These are phyloP conservation scores for Ricinus communis DNA, from an alignment of 345 rosid genomes.

Conservation along the genomic window DNA sequence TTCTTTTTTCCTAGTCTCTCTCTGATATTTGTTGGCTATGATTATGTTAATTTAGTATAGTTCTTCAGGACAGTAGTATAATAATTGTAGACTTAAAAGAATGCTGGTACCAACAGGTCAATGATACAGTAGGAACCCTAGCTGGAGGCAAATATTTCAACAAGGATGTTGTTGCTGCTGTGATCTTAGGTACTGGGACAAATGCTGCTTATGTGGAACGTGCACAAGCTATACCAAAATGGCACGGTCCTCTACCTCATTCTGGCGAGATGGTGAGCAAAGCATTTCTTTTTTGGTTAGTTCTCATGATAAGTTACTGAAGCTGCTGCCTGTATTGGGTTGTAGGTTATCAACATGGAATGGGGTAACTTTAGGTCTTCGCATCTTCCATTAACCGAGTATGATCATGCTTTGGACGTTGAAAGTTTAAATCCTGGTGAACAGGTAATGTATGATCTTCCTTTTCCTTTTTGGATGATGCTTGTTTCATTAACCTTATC, in stretches of 20 bases:
- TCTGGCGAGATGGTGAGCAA: conserved; percentile 85
- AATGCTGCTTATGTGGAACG: conserved; percentile 97
- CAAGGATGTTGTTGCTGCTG: conserved; percentile 79
- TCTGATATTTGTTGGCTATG: neutral
- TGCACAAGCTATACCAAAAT: conserved; percentile 86
- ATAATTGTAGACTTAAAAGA: neutral
- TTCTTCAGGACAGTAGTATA: neutral
- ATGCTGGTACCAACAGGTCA: conserved; percentile 58
- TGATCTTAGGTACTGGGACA: conserved; percentile 92
- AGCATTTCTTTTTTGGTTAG: neutral
- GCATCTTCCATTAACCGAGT: conserved; percentile 83
- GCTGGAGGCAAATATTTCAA: conserved; percentile 84
- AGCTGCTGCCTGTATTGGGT: neutral
- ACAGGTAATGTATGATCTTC: conserved; percentile 47
- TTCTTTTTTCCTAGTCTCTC: neutral
- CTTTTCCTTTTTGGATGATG: neutral
- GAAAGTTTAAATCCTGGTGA: conserved; percentile 94
- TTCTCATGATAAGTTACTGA: conserved; percentile 3
- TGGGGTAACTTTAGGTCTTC: conserved; percentile 98
- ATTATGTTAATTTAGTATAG: neutral
- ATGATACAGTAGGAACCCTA: conserved; percentile 94
- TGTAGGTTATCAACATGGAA: conserved; percentile 95
- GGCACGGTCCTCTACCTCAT: conserved; percentile 78
- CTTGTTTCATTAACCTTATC: neutral
- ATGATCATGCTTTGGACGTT: conserved; percentile 65